Percentiles rank a stretch among this genome's conserved stretches.
phyloP scores from a whole-genome alignment of 805 yeast species.

The Sugiyamaella boreocaroliniensis region DNA sequence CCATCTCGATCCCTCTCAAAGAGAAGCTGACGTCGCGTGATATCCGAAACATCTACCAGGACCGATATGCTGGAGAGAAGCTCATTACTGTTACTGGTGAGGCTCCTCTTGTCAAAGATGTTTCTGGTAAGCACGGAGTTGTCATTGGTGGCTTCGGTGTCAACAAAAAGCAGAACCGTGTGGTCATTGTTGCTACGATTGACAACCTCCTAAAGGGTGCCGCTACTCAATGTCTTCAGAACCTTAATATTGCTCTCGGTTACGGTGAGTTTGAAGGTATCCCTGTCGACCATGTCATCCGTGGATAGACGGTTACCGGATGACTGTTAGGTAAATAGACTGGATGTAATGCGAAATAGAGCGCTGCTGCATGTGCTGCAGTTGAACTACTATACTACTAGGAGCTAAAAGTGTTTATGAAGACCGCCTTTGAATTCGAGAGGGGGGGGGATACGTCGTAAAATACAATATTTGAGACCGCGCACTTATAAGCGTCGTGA shows the following conservation, averaged over 20 bases:
- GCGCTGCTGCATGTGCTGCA: background rate
- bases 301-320: conserved; percentile 15
- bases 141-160: conserved; percentile 95
- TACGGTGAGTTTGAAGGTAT: conserved; percentile 95
- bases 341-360: background rate
- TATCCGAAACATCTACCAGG: conserved; percentile 77
- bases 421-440: no score
- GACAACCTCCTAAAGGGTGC: conserved; percentile 97
- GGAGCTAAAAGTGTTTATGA: background rate
- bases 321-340: background rate
- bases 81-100: conserved; percentile 82
- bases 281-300: conserved; percentile 41
- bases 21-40: conserved; percentile 69
- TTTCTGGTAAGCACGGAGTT: conserved; percentile 90
- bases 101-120: conserved; percentile 86
- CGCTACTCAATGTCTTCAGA: conserved; percentile 96
- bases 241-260: conserved; percentile 82
- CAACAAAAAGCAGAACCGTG: conserved; percentile 79
- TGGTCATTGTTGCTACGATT: conserved; percentile 89
- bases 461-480: no score
- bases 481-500: no score
- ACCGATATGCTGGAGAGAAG: conserved; percentile 79
- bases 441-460: no score
- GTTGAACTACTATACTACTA: background rate
- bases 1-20: conserved; percentile 78